These are phyloP conservation scores for Fraxinus latifolia DNA, from an alignment of 305 asterid species.

Conservation along the genomic window DNA sequence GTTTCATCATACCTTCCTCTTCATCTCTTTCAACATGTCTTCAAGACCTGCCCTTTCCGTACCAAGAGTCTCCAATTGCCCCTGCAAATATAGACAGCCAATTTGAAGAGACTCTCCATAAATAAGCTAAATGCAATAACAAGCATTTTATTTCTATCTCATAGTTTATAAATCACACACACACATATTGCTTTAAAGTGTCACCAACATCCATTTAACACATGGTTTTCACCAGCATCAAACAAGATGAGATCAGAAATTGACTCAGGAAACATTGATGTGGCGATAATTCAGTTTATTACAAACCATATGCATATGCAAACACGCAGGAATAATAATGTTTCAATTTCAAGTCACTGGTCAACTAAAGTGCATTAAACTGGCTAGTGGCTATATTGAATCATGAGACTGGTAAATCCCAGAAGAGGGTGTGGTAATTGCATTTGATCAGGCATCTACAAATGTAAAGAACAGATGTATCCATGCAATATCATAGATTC, in stretches of 20 bases:
- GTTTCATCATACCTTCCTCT: conserved; percentile 70
- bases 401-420: not conserved
- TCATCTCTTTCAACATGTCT: conserved; percentile 99
- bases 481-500: not conserved
- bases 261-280: not conserved
- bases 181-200: not conserved
- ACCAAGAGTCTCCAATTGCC: conserved; percentile 95
- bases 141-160: conserved; percentile 16
- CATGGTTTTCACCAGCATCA: not conserved
- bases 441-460: not conserved
- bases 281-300: not conserved
- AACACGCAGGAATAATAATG: not conserved
- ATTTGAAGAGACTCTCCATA: not conserved
- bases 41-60: conserved; percentile 98
- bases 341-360: not conserved
- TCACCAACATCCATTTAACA: not conserved
- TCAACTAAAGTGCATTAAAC: not conserved
- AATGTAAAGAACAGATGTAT: not conserved
- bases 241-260: not conserved
- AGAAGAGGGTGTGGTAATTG: not conserved
- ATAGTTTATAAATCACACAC: not conserved
- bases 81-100: conserved; percentile 35
- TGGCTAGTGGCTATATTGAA: not conserved
- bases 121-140: conserved; percentile 15
- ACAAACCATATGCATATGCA: not conserved